Percentiles rank a stretch among this genome's conserved stretches.
These are phyloP conservation scores for Lasiodiplodia hormozganensis DNA, from an alignment of 2,329 filamentous ascomycete species.

Conservation along the genomic window DNA sequence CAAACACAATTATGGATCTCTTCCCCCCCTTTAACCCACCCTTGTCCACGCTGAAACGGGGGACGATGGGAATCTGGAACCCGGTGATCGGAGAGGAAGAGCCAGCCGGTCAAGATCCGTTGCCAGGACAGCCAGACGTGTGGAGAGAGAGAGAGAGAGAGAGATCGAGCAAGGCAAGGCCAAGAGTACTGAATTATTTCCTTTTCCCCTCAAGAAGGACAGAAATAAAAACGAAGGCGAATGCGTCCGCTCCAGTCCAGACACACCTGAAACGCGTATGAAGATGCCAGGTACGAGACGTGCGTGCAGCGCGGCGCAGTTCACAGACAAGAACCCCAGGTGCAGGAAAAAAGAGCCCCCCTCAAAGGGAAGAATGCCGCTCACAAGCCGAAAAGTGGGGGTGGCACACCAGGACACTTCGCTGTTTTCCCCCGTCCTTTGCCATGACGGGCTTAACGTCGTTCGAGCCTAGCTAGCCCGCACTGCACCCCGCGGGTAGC, in stretches of 20 bases:
- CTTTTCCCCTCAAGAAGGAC: too few species aligned
- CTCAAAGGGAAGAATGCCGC: not conserved
- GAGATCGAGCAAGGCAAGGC: not conserved
- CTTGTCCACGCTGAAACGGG: not conserved
- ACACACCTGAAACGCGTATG: too few species aligned
- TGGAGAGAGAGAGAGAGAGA: not conserved
- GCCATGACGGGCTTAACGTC: not conserved
- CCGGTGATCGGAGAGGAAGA: not conserved
- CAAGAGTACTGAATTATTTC: too few species aligned
- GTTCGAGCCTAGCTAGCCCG: not conserved
- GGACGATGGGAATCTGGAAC: not conserved
- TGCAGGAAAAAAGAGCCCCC: too few species aligned
- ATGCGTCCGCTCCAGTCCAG: too few species aligned
- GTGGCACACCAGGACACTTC: too few species aligned
- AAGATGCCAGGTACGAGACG: too few species aligned
- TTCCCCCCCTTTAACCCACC: not conserved
- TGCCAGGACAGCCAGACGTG: not conserved
- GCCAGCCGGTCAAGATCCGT: not conserved
- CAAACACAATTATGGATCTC: not conserved
- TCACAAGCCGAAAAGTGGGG: too few species aligned
- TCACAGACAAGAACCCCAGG: too few species aligned
- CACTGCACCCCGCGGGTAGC: not conserved
- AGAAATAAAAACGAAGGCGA: too few species aligned
- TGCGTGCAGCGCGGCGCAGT: too few species aligned
- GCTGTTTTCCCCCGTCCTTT: not conserved